A percentile compares a stretch with the other conserved stretches of the same genome.
Conservation (phyloP, 768 basidiomycete genomes). For the Boletus rubropictus region DNA sequence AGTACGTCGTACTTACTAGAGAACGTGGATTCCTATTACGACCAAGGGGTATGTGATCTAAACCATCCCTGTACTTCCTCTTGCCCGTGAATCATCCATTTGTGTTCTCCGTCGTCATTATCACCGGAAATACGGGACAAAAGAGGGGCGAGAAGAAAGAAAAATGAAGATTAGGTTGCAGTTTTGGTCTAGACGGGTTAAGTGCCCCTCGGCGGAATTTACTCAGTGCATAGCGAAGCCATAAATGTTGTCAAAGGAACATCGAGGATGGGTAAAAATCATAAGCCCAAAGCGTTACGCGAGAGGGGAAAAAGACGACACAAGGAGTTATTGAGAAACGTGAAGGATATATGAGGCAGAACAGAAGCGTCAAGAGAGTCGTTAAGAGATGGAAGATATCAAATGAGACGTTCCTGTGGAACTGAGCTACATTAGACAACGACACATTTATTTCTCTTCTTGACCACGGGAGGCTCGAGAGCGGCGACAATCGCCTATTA, state of each 20-base stretch:
- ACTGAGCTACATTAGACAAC: slow-evolving; percentile 57
- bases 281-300: slow-evolving; percentile 23
- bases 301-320: slow-evolving; percentile 14
- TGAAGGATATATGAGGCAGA: slow-evolving; percentile 35
- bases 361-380: slow-evolving; percentile 29
- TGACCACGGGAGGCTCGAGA: slow-evolving; percentile 92
- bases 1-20: slow-evolving; percentile 11
- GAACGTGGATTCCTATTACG: slow-evolving; percentile 15
- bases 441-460: slow-evolving; percentile 73
- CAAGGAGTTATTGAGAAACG: slow-evolving; percentile 22
- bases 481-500: slow-evolving; percentile 91
- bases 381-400: slow-evolving; percentile 33
- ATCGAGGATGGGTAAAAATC: slow-evolving; percentile 23
- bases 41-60: slow-evolving; percentile 18
- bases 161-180: slow-evolving; percentile 21
- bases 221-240: slow-evolving; percentile 24
- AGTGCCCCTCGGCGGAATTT: slow-evolving; percentile 19
- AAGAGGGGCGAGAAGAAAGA: slow-evolving; percentile 2
- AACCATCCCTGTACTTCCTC: slow-evolving; percentile 16
- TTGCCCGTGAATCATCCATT: slow-evolving; percentile 19
- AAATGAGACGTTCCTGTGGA: slow-evolving; percentile 24
- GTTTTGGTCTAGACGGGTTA: slow-evolving; percentile 23
- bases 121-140: slow-evolving; percentile 7
- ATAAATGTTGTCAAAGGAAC: slow-evolving; percentile 15
- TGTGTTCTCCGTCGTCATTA: slow-evolving; percentile 5